Conservation (phyloP, 176 grass and related monocot genomes). For the Echinochloa phyllopogon region DNA sequence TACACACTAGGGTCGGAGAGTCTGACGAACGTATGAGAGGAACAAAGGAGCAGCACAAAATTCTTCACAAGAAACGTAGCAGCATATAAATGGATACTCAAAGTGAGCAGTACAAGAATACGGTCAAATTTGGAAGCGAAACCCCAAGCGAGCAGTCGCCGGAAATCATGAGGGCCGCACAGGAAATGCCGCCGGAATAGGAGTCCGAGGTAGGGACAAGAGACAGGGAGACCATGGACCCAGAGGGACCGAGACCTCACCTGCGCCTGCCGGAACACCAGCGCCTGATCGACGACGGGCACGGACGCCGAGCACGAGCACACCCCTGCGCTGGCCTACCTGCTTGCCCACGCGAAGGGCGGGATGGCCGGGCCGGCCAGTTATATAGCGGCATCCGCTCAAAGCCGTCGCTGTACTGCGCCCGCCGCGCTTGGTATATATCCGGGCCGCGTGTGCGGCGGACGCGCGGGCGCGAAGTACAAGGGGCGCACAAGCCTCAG, state of each 20-base stretch:
- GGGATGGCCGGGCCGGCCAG: not conserved
- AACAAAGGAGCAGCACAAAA: not conserved
- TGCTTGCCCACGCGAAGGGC: not conserved
- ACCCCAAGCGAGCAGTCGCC: not conserved
- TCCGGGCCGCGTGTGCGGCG: not conserved
- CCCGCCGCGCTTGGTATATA: not conserved
- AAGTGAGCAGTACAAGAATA: not conserved
- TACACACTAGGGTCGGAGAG: not conserved
- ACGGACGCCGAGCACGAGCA: not conserved
- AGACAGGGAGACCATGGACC: not conserved
- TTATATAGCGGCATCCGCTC: constrained; percentile 18
- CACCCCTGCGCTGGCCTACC: not conserved
- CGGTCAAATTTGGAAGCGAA: not conserved
- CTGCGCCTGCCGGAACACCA: not conserved
- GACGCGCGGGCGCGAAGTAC: constrained; percentile 36
- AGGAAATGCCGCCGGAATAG: not conserved
- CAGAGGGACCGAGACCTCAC: not conserved
- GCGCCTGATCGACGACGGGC: not conserved
- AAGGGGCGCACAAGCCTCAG: not conserved
- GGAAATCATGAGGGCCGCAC: not conserved
- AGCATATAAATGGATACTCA: too few species aligned
- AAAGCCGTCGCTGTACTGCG: constrained; percentile 22
- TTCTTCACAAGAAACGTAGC: not conserved
- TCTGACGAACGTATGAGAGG: not conserved
- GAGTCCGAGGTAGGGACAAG: too few species aligned